Evolutionary conservation across 768 basidiomycete genomes (phyloP), one percentile per base, ranked within the genome.

Genomic region (Boletus vinaceobasis): DNA sequence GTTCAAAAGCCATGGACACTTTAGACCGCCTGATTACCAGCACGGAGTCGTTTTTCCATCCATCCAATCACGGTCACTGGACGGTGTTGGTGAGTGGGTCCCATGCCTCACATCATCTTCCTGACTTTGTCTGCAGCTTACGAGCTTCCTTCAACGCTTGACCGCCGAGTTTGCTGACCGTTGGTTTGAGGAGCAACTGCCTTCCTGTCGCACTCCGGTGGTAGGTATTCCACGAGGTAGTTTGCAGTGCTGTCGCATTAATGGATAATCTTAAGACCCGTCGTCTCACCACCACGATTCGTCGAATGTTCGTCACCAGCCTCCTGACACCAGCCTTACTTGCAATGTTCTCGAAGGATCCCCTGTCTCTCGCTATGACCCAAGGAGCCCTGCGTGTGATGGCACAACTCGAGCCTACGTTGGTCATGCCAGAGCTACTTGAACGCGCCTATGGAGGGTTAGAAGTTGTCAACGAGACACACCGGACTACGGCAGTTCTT

Each of bases 401-500:
- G 73, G 85, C 90, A 1, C 74, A 88, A 52, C 76, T 93, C 7
- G 93, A 97, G 63, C 92, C 96, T 0, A 76, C 79, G 17, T 73
- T 96, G 33, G 80, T 98, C 61, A 88, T 98, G 85, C 94, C 94
- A 3, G 87, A 93, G 39, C 76, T 98, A 13, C 78, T 98, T 23
- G 95, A 97, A 64, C 83, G 94, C 31, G 92, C 93, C 1, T 93
- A 96, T 58, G 81, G 88, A 36, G 93, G 93, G 0, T 75, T 98
- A n/a, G 93, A 97, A 67, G 86, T 87, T 11, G 82, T 98, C 17
- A 94, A 95, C 59, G 95, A 98, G 77, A 98, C 96, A 0, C 93
- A 97, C 68, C 77, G 95, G 38, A 97, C 95, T 5, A 93, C 93
- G 2, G 90, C 95, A 1, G 91, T 93, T 10, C 77, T 98, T 43